Percentiles rank a stretch among this genome's conserved stretches.
Conservation (phyloP, 1,284 basidiomycete genomes). For the Neotropicomus parvogracilis region DNA sequence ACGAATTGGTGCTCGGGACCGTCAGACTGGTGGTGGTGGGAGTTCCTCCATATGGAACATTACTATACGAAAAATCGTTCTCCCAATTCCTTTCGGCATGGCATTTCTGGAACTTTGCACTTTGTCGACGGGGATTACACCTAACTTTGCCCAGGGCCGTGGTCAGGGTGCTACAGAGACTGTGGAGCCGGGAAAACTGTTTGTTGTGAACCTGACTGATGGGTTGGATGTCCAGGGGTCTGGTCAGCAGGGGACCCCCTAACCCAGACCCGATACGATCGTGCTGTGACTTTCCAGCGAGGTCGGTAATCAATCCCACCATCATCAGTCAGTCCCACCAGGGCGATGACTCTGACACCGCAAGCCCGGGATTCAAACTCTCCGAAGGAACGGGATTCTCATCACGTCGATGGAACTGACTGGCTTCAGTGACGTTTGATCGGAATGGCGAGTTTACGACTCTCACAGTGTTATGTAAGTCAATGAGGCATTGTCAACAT, state of each 20-base stretch:
- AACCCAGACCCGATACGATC: conserved; percentile 27
- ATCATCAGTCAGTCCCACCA: conserved; percentile 38
- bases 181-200: conserved; percentile 20
- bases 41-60: conserved; percentile 56
- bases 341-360: conserved; percentile 36
- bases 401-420: conserved; percentile 33
- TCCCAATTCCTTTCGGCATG: conserved; percentile 41
- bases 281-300: conserved; percentile 22
- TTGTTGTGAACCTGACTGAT: conserved; percentile 23
- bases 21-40: conserved; percentile 55
- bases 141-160: conserved; percentile 47
- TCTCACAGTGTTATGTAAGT: conserved; percentile 16
- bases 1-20: conserved; percentile 41
- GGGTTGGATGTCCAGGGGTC: conserved; percentile 19
- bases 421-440: not conserved
- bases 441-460: not conserved
- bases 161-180: conserved; percentile 25
- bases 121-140: conserved; percentile 53
- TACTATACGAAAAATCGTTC: conserved; percentile 49
- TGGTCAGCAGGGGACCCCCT: conserved; percentile 18
- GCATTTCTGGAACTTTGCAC: conserved; percentile 29
- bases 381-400: conserved; percentile 28
- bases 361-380: conserved; percentile 40
- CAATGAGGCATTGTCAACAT: conserved; percentile 3
- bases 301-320: conserved; percentile 31